Conservation (phyloP, 2,329 filamentous ascomycete genomes). For the Dactylellina leptospora region DNA sequence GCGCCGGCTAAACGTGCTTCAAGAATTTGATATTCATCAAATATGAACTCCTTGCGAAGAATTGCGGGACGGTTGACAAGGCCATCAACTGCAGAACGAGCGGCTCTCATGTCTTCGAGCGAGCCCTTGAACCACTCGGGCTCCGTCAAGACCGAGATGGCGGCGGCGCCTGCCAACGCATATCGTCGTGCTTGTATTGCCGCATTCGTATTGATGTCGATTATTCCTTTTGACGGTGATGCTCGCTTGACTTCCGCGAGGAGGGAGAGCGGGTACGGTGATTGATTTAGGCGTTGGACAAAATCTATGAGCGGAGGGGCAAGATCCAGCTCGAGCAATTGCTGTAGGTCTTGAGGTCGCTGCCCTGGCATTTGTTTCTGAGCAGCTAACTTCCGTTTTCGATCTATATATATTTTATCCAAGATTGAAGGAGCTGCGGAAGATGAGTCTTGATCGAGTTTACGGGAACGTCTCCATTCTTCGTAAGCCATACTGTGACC, state of each 20-base stretch:
- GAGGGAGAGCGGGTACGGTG: conserved; percentile 66
- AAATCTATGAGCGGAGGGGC: conserved; percentile 82
- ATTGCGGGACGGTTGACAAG: conserved; percentile 93
- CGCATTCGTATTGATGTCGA: conserved; percentile 85
- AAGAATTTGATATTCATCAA: conserved; percentile 97
- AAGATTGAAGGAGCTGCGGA: conserved; percentile 71
- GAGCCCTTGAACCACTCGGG: conserved; percentile 99
- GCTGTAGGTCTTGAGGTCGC: conserved; percentile 81
- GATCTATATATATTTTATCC: conserved; percentile 86
- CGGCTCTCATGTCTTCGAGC: conserved; percentile 88
- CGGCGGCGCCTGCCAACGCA: conserved; percentile 90
- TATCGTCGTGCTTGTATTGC: conserved; percentile 90
- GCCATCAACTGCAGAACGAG: conserved; percentile 85
- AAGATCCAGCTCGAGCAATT: conserved; percentile 82
- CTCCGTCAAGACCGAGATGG: conserved; percentile 98
- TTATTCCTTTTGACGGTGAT: conserved; percentile 94
- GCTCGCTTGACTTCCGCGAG: conserved; percentile 98
- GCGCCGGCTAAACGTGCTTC: conserved; percentile 92
- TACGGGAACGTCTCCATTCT: conserved; percentile 47
- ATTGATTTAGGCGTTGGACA: conserved; percentile 84
- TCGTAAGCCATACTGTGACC: conserved; percentile 55
- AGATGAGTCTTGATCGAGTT: conserved; percentile 53
- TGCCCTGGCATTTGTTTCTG: conserved; percentile 89
- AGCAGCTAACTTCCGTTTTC: conserved; percentile 76
- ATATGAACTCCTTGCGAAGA: conserved; percentile 94